Evolutionary conservation across 75 land plant genomes (phyloP).

Genomic region (Picea sitchensis): DNA sequence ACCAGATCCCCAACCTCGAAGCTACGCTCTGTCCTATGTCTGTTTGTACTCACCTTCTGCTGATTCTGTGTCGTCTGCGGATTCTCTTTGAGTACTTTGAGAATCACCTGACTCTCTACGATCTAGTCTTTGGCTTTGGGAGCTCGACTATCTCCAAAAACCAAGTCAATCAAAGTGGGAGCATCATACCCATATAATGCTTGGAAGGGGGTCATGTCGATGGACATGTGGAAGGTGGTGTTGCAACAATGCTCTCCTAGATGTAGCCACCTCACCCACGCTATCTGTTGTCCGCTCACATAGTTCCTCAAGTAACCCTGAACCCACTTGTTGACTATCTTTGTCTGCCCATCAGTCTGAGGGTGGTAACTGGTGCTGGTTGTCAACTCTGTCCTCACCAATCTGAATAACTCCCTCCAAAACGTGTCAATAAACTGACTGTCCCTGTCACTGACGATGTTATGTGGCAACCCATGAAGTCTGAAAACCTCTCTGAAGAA

Average conservation of each 20-base stretch:
- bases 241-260: not conserved
- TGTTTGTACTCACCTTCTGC: constrained; percentile 1
- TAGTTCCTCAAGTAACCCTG: constrained; percentile 6
- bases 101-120: not conserved
- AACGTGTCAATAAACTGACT: not conserved
- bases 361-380: not conserved
- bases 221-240: not conserved
- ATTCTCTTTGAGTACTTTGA: not conserved
- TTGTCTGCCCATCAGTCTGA: not conserved
- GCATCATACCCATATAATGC: constrained; percentile 11
- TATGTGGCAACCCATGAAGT: not conserved
- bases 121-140: not conserved
- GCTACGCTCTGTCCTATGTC: not conserved
- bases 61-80: not conserved
- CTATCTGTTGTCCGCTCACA: not conserved
- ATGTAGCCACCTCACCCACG: not conserved
- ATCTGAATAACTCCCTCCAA: not conserved
- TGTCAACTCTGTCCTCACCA: not conserved
- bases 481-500: not conserved
- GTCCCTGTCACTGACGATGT: not conserved
- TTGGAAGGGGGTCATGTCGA: not conserved
- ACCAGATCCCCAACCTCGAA: constrained; percentile 1
- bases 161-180: not conserved
- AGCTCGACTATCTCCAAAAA: not conserved
- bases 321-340: not conserved